Evolutionary conservation across 2,329 filamentous ascomycete species (phyloP).

Genomic region (Neocucurbitaria cava): DNA sequence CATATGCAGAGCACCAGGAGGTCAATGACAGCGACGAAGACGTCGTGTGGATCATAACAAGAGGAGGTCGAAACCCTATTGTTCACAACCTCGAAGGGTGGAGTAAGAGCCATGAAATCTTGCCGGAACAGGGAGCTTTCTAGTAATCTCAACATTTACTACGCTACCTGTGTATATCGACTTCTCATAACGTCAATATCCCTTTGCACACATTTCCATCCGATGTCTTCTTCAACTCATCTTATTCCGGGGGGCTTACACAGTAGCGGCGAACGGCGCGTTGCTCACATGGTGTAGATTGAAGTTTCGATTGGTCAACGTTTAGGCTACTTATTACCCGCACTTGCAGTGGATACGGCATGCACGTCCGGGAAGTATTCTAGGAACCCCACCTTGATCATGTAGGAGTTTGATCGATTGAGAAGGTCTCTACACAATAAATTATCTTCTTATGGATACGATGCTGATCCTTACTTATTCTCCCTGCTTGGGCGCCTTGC

Average conservation of each 20-base stretch:
- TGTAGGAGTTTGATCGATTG: background rate
- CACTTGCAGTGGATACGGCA: background rate
- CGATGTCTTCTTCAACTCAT: no score
- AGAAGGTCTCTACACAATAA: background rate
- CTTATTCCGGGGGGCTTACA: background rate
- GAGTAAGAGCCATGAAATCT: slow-evolving; percentile 51
- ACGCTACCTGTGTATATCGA: background rate
- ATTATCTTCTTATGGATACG: background rate
- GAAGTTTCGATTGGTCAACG: slow-evolving; percentile 10
- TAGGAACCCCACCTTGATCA: background rate
- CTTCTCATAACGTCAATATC: background rate
- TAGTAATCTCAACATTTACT: background rate
- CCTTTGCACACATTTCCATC: no score
- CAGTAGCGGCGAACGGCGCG: background rate
- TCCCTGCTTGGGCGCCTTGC: background rate
- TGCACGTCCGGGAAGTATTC: slow-evolving; percentile 1
- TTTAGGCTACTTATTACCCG: background rate
- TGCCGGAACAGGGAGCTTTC: slow-evolving; percentile 8
- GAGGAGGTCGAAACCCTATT: slow-evolving; percentile 66
- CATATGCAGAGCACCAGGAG: slow-evolving; percentile 74
- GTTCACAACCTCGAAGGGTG: slow-evolving; percentile 70
- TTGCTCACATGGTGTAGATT: slow-evolving; percentile 10
- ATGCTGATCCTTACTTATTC: background rate
- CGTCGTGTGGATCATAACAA: slow-evolving; percentile 70
- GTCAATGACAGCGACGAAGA: slow-evolving; percentile 70